Percentiles rank a stretch among this genome's conserved stretches.
phyloP scores from a whole-genome alignment of 2,329 filamentous ascomycete genomes.

The Chrysosporium keratinophilum region DNA sequence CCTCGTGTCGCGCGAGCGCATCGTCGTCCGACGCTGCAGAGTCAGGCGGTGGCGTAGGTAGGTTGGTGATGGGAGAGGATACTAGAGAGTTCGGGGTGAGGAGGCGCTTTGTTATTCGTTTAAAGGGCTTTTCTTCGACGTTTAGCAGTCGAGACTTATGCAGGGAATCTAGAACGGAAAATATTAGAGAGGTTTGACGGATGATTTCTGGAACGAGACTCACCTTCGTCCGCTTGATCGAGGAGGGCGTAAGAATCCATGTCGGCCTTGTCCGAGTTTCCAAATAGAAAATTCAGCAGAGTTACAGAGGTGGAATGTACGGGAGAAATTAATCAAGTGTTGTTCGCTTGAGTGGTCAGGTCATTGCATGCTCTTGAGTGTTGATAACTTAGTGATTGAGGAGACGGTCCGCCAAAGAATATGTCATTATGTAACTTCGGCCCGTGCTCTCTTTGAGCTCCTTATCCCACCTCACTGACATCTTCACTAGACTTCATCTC shows the following conservation, averaged over 20 bases:
- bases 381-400: too few species aligned
- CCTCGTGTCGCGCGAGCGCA: slow-evolving; percentile 36
- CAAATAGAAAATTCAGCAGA: too few species aligned
- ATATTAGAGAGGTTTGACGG: not conserved
- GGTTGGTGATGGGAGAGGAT: slow-evolving; percentile 44
- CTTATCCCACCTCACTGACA: too few species aligned
- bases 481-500: too few species aligned
- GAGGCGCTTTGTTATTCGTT: slow-evolving; percentile 73
- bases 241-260: slow-evolving; percentile 57
- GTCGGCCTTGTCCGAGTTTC: slow-evolving; percentile 8
- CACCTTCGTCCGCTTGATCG: slow-evolving; percentile 54
- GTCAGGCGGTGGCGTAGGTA: slow-evolving; percentile 59
- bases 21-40: slow-evolving; percentile 34
- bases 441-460: too few species aligned
- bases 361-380: too few species aligned
- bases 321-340: too few species aligned
- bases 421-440: too few species aligned
- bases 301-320: too few species aligned
- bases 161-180: slow-evolving; percentile 52
- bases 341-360: too few species aligned
- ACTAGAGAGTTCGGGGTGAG: slow-evolving; percentile 57
- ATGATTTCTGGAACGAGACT: not conserved
- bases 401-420: too few species aligned
- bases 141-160: slow-evolving; percentile 79
- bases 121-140: slow-evolving; percentile 87